Conservation (phyloP, 768 basidiomycete species). For the Phlegmacium glaucopus region DNA sequence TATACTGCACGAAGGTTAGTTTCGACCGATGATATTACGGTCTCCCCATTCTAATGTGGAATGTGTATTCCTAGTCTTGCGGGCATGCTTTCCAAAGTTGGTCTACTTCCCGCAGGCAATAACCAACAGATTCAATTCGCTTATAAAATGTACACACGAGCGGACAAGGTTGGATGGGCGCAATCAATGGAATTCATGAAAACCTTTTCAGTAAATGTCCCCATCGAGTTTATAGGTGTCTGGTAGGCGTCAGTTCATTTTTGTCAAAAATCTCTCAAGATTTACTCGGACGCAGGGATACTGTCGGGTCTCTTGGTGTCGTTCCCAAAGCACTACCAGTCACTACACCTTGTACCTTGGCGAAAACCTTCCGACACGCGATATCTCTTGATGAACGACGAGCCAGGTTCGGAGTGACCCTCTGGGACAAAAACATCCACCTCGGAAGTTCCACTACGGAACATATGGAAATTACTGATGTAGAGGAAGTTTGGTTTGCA, state of each 20-base stretch:
- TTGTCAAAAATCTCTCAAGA: background rate
- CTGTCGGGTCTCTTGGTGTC: constrained; percentile 60
- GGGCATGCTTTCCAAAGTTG: constrained; percentile 52
- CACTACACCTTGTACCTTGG: constrained; percentile 50
- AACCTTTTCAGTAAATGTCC: constrained; percentile 49
- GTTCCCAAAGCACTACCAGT: constrained; percentile 54
- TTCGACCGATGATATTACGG: background rate
- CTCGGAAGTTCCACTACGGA: constrained; percentile 2
- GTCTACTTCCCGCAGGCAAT: constrained; percentile 44
- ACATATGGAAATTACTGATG: constrained; percentile 25
- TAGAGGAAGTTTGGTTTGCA: constrained; percentile 72
- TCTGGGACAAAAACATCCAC: constrained; percentile 33
- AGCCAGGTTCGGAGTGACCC: constrained; percentile 55
- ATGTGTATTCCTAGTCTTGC: constrained; percentile 31
- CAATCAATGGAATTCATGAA: constrained; percentile 54
- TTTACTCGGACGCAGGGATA: constrained; percentile 47
- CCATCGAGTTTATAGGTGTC: constrained; percentile 58
- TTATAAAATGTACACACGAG: constrained; percentile 56
- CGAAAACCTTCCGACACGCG: constrained; percentile 61
- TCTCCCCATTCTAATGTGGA: background rate
- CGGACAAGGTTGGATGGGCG: constrained; percentile 45
- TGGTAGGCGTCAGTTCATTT: constrained; percentile 32
- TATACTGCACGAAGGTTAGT: constrained; percentile 54
- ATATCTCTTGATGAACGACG: constrained; percentile 62
- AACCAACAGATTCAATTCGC: constrained; percentile 60